phyloP scores from a whole-genome alignment of 192 early-diverging fungal species.

The Entomortierella parvispora region DNA sequence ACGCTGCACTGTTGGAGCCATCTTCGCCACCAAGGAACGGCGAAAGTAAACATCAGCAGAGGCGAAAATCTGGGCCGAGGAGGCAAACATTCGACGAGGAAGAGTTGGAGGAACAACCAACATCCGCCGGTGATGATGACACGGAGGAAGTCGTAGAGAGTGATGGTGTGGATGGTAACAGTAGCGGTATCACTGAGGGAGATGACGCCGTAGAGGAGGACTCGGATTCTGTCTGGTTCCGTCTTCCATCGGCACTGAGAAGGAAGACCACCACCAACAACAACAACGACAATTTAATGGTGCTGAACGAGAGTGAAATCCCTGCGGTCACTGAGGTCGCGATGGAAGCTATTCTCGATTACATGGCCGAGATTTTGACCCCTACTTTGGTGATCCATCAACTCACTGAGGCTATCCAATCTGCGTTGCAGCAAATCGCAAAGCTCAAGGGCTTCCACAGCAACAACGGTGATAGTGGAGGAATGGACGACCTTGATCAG shows the following conservation, averaged over 20 bases:
- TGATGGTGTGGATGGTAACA: neutral
- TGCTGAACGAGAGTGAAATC: conserved; percentile 37
- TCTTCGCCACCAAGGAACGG: neutral
- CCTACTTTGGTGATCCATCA: conserved; percentile 33
- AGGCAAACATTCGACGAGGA: neutral
- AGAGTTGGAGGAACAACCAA: neutral
- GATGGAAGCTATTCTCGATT: conserved; percentile 31
- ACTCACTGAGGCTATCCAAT: conserved; percentile 30
- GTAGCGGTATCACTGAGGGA: neutral
- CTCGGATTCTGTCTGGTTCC: conserved; percentile 6
- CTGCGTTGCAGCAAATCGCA: neutral
- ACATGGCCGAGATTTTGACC: conserved; percentile 28
- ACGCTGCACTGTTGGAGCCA: conserved; percentile 13
- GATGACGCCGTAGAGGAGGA: conserved; percentile 1
- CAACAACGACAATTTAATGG: neutral
- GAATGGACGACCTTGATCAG: neutral
- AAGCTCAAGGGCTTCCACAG: neutral
- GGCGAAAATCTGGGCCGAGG: neutral
- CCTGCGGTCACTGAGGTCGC: conserved; percentile 25
- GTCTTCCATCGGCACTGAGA: neutral
- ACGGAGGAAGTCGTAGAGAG: neutral
- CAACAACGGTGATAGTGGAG: neutral
- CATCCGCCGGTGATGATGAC: neutral
- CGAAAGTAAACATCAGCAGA: neutral
- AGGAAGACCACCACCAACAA: neutral